These are phyloP conservation scores for Mycena metata DNA, from an alignment of 768 basidiomycete species.

Conservation along the genomic window DNA sequence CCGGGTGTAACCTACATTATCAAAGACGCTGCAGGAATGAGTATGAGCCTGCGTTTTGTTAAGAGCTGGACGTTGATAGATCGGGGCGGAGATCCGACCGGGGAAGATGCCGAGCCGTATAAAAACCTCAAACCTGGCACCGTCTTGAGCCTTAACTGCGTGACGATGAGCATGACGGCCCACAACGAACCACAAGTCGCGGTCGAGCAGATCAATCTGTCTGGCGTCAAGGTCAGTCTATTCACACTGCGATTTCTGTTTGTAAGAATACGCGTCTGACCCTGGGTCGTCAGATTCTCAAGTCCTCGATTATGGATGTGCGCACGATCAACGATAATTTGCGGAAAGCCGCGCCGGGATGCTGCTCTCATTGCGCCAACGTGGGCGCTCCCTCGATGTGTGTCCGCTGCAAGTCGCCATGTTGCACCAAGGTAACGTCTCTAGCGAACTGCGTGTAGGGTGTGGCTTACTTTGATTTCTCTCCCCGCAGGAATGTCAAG, in stretches of 20 bases:
- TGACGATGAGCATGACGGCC: constrained; percentile 9
- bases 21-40: constrained; percentile 17
- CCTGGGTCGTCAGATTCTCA: constrained; percentile 7
- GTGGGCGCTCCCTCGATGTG: constrained; percentile 10
- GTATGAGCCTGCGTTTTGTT: constrained; percentile 13
- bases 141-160: constrained; percentile 24
- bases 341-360: constrained; percentile 20
- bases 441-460: constrained; percentile 2
- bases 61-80: constrained; percentile 12
- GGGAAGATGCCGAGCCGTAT: constrained; percentile 19
- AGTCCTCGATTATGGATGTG: constrained; percentile 21
- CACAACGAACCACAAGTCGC: constrained; percentile 8
- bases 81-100: constrained; percentile 6
- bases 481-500: constrained; percentile 22
- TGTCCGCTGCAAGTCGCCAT: constrained; percentile 24
- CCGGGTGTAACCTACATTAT: constrained; percentile 12
- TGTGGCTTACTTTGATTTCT: constrained; percentile 17
- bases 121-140: constrained; percentile 23
- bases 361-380: constrained; percentile 19
- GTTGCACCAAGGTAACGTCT: constrained; percentile 13
- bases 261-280: neutral
- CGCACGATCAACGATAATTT: constrained; percentile 22
- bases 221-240: constrained; percentile 16
- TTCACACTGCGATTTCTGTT: constrained; percentile 1
- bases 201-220: constrained; percentile 20